Conservation (phyloP, 1,284 basidiomycete species). For the Moesziomyces aphidis region DNA sequence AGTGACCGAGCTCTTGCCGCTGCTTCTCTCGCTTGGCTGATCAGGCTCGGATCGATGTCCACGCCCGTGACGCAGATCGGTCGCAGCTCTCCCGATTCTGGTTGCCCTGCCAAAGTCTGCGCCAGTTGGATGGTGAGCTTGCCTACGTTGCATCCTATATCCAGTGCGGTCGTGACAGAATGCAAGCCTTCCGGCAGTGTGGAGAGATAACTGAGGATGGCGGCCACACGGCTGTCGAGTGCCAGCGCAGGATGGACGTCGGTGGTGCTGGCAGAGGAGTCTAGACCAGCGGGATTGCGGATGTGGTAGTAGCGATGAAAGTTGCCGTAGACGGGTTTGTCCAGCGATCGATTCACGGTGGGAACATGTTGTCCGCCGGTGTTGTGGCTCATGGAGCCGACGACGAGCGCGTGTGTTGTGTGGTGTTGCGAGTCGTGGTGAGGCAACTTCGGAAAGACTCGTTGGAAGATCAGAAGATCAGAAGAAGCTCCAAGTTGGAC, state of each 20-base stretch:
- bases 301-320: slow-evolving; percentile 50
- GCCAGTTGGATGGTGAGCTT: slow-evolving; percentile 38
- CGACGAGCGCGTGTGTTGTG: not conserved
- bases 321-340: slow-evolving; percentile 32
- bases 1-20: slow-evolving; percentile 20
- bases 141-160: slow-evolving; percentile 44
- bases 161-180: slow-evolving; percentile 9
- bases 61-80: slow-evolving; percentile 18
- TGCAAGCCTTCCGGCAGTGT: not conserved
- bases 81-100: not conserved
- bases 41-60: slow-evolving; percentile 33
- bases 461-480: too few species aligned
- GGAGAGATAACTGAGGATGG: slow-evolving; percentile 17
- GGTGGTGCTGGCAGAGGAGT: not conserved
- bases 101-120: slow-evolving; percentile 12
- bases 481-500: too few species aligned
- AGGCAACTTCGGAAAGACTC: not conserved
- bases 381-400: not conserved
- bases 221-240: slow-evolving; percentile 21
- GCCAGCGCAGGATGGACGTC: slow-evolving; percentile 21
- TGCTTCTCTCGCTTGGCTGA: slow-evolving; percentile 25
- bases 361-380: too few species aligned
- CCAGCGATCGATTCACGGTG: not conserved
- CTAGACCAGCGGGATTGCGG: slow-evolving; percentile 24
- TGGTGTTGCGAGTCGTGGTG: not conserved